Evolutionary conservation across 345 rosid species (phyloP), one percentile per base, ranked within the genome.

Genomic region (Carallia brachiata): DNA sequence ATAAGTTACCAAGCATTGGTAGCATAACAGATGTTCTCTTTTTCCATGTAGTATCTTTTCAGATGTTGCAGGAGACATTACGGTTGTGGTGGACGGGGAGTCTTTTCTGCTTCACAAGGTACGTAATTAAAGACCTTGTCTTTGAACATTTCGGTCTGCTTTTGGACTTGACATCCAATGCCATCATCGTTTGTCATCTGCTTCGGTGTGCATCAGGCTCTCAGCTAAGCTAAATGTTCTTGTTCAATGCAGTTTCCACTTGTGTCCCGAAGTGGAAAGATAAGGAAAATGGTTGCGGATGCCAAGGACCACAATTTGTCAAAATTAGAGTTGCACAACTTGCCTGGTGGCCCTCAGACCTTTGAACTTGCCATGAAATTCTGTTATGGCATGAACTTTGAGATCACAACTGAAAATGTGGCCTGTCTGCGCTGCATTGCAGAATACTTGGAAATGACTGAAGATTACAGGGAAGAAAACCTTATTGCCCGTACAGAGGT

Each of bases 71-170:
- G 94, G 93, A 68, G 98, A 90, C 81, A 77, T 93, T 72, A 90
- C 92, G 5, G 79, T 90, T 68, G 74, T 84, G 56, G 92, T 90
- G 3, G 89, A 82, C 36, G 96, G 89, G 27, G 97, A 90, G 53
- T 81, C 97, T 37, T 93, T 93, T 76, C 86, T 93, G 52, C 87
- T 93, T 19, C 98, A 93, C 74, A 93, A 90, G 89, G 98, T 90
- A 80, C 70, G 52, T 32, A 55, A 4, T 12, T 54, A 60, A 40
- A 64, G 15, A 28, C 13, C 61, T 61, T 52, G 39, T 23, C n/a
- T 10, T 62, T 47, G 17, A 66, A 19, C 47, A 18, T 36, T 70
- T 30, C 7, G 34, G 34, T 32, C 34, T 32, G 34, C 34, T 32
- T 23, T 32, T 32, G 34, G 34, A 32, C 34, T 32, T 32, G 34